Percentiles rank a stretch among this genome's conserved stretches.
Conservation (phyloP, 306 rosid species). For the Oxytropis ochrocephala region DNA sequence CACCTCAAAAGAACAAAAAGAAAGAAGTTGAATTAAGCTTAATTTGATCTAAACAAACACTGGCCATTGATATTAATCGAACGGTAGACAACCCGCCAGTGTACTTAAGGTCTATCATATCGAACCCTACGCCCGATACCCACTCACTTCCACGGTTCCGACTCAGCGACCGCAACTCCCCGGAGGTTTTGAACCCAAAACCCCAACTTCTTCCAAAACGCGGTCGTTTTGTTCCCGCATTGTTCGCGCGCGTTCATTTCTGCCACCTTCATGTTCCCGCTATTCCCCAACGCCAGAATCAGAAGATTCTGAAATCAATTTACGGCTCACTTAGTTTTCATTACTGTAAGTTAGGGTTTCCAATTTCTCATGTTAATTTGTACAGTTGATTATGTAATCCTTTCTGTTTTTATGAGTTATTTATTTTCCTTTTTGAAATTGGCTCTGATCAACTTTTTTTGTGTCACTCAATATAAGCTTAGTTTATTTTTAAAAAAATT, state of each 20-base stretch:
- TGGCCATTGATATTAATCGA: not conserved
- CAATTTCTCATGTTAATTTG: not conserved
- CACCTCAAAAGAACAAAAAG: no score
- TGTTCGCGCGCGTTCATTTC: not conserved
- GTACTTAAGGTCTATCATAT: conserved; percentile 19
- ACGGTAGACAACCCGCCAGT: conserved; percentile 23
- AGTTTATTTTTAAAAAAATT: not conserved
- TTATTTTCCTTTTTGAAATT: not conserved
- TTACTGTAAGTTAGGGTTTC: conserved; percentile 26
- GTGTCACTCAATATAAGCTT: not conserved
- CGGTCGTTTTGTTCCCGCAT: conserved; percentile 15
- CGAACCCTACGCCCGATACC: conserved; percentile 11
- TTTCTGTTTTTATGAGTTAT: not conserved
- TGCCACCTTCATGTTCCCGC: not conserved
- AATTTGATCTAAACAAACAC: no score
- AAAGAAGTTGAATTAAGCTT: no score
- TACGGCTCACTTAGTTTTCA: not conserved
- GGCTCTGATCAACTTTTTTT: not conserved
- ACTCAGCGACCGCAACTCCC: conserved; percentile 20
- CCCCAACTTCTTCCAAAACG: conserved; percentile 22
- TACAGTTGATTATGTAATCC: not conserved
- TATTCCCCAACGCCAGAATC: not conserved
- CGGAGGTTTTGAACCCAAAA: conserved; percentile 17
- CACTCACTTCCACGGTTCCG: conserved; percentile 22
- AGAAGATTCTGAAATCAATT: not conserved